Evolutionary conservation across 345 rosid species (phyloP).

Genomic region (Aquilaria sinensis): DNA sequence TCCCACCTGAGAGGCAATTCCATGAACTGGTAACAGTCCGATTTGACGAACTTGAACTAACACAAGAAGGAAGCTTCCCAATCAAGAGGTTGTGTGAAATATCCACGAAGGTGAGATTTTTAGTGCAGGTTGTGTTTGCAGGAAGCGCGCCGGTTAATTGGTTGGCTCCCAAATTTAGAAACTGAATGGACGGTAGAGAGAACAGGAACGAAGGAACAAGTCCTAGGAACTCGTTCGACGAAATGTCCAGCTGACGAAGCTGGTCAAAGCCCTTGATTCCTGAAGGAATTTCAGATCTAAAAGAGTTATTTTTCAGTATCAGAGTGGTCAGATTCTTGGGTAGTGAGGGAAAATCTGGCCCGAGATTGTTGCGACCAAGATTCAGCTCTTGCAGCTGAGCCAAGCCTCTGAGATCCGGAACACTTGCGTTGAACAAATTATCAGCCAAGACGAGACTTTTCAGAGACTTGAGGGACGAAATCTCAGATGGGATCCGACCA

Average conservation of each 20-base stretch:
- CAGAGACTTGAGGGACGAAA: slow-evolving; percentile 43
- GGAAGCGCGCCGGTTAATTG: slow-evolving; percentile 53
- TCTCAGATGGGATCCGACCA: slow-evolving; percentile 47
- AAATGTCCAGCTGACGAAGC: slow-evolving; percentile 57
- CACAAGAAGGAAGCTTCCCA: slow-evolving; percentile 63
- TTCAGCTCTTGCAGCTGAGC: slow-evolving; percentile 42
- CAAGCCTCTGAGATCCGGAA: slow-evolving; percentile 50
- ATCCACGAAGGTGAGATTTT: slow-evolving; percentile 46
- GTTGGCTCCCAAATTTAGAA: slow-evolving; percentile 47
- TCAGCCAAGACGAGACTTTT: slow-evolving; percentile 51
- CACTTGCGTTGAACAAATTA: slow-evolving; percentile 58
- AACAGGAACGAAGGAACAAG: slow-evolving; percentile 54
- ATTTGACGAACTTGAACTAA: slow-evolving; percentile 35
- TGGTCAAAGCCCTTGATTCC: slow-evolving; percentile 32
- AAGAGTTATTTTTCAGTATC: slow-evolving; percentile 48
- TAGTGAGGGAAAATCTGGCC: slow-evolving; percentile 59
- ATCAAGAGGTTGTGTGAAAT: slow-evolving; percentile 65
- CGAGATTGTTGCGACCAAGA: slow-evolving; percentile 51
- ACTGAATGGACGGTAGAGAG: slow-evolving; percentile 50
- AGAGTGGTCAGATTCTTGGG: slow-evolving; percentile 36
- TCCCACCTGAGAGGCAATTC: slow-evolving; percentile 65
- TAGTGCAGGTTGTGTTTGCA: slow-evolving; percentile 35
- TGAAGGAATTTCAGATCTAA: slow-evolving; percentile 54
- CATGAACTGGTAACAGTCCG: slow-evolving; percentile 57
- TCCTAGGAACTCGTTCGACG: slow-evolving; percentile 49